Evolutionary conservation across 192 early-diverging fungal species (phyloP).

Genomic region (Coemansia sp.): DNA sequence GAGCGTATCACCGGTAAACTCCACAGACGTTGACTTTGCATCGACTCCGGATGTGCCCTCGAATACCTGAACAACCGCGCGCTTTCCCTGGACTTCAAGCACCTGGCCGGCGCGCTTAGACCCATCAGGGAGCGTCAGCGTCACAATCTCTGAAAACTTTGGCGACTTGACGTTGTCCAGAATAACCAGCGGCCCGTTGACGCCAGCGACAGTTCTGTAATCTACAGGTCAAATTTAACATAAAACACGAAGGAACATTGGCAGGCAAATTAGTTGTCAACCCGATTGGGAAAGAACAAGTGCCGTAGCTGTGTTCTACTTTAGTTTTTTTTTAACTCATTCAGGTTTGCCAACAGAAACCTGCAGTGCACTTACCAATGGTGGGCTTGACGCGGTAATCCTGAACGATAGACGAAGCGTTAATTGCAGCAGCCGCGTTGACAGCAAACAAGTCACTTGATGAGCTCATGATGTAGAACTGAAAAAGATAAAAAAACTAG

Average conservation of each 20-base stretch:
- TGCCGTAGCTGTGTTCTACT: no score
- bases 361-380: slow-evolving; percentile 29
- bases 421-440: slow-evolving; percentile 48
- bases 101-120: slow-evolving; percentile 94
- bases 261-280: no score
- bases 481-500: background rate
- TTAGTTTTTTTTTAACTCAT: background rate
- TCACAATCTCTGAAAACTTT: slow-evolving; percentile 96
- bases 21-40: slow-evolving; percentile 91
- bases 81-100: slow-evolving; percentile 94
- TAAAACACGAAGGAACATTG: background rate
- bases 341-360: background rate
- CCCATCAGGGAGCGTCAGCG: slow-evolving; percentile 95
- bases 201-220: slow-evolving; percentile 95
- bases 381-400: slow-evolving; percentile 53
- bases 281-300: no score
- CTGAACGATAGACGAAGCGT: slow-evolving; percentile 50
- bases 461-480: slow-evolving; percentile 14
- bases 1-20: slow-evolving; percentile 93
- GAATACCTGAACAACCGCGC: slow-evolving; percentile 96
- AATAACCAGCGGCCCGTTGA: slow-evolving; percentile 98
- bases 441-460: slow-evolving; percentile 49
- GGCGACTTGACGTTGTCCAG: slow-evolving; percentile 99
- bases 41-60: slow-evolving; percentile 97
- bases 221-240: slow-evolving; percentile 57